Conservation (phyloP, 352 stramenopile species). For the Phytophthora constricta region DNA sequence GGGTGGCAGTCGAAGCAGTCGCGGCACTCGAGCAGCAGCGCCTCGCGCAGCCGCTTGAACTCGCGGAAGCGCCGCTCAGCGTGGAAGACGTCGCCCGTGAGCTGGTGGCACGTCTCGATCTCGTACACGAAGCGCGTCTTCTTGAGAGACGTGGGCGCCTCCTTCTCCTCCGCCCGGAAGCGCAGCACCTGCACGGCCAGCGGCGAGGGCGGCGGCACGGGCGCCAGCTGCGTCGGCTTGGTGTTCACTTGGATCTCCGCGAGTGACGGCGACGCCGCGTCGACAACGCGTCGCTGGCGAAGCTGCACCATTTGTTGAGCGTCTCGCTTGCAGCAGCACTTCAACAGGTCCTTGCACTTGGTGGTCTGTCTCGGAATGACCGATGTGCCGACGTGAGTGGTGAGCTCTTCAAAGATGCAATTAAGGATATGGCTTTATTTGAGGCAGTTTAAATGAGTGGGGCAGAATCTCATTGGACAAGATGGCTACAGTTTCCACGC, state of each 20-base stretch:
- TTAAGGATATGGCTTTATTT: neutral
- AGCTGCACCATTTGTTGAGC: slow-evolving; percentile 28
- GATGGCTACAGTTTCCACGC: no score
- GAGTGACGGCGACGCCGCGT: slow-evolving; percentile 19
- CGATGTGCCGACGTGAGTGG: slow-evolving; percentile 4
- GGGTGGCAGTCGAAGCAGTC: slow-evolving; percentile 51
- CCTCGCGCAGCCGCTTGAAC: slow-evolving; percentile 73
- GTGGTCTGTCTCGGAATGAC: slow-evolving; percentile 25
- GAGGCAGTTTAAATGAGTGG: no score
- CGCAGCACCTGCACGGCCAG: slow-evolving; percentile 65
- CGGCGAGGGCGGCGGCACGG: slow-evolving; percentile 16
- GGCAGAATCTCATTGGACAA: no score
- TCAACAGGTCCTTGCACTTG: slow-evolving; percentile 8
- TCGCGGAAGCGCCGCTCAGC: slow-evolving; percentile 65
- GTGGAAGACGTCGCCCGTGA: slow-evolving; percentile 62
- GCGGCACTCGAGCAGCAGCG: slow-evolving; percentile 62
- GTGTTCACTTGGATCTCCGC: slow-evolving; percentile 32
- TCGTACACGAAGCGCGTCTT: slow-evolving; percentile 79
- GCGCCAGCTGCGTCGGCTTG: slow-evolving; percentile 16
- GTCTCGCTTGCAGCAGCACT: no score
- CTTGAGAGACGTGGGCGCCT: slow-evolving; percentile 48
- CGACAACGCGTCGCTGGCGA: slow-evolving; percentile 12
- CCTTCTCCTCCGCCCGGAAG: slow-evolving; percentile 65
- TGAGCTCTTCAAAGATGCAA: neutral
- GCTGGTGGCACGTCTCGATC: slow-evolving; percentile 73